Conservation (phyloP, 805 yeast species). For the Phaffomyces thermotolerans region DNA sequence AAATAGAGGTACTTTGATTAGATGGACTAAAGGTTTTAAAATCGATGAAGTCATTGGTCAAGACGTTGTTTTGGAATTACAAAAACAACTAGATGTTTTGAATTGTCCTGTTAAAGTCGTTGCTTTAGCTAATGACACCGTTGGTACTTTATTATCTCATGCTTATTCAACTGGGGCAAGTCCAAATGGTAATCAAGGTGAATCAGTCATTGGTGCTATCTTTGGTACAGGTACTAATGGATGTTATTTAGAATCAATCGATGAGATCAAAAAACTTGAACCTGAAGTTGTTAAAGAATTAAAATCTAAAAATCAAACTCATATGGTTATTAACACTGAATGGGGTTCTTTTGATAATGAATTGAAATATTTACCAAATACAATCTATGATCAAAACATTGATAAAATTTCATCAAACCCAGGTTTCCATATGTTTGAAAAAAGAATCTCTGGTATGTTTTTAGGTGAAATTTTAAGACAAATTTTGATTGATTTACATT, state of each 20-base stretch:
- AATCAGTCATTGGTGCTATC: slow-evolving; percentile 81
- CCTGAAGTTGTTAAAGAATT: slow-evolving; percentile 33
- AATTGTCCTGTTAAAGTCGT: slow-evolving; percentile 63
- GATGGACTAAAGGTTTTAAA: slow-evolving; percentile 97
- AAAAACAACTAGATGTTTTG: slow-evolving; percentile 53
- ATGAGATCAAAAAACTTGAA: slow-evolving; percentile 68
- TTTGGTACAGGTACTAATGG: slow-evolving; percentile 99
- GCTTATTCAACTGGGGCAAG: slow-evolving; percentile 62
- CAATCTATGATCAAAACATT: slow-evolving; percentile 66
- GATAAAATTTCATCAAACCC: slow-evolving; percentile 72
- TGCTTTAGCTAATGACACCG: slow-evolving; percentile 93
- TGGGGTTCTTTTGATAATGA: slow-evolving; percentile 97
- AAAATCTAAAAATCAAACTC: slow-evolving; percentile 38
- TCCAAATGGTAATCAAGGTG: slow-evolving; percentile 54
- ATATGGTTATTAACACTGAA: slow-evolving; percentile 91
- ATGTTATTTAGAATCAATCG: slow-evolving; percentile 77
- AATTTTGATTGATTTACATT: slow-evolving; percentile 59
- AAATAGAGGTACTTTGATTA: slow-evolving; percentile 68
- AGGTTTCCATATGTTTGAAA: slow-evolving; percentile 88
- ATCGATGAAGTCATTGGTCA: slow-evolving; percentile 78
- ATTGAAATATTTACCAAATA: slow-evolving; percentile 64
- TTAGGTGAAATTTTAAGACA: slow-evolving; percentile 84
- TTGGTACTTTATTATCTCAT: slow-evolving; percentile 85
- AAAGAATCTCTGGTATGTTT: slow-evolving; percentile 88
- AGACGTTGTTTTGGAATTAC: slow-evolving; percentile 73